A percentile compares a stretch with the other conserved stretches of the same genome.
Evolutionary conservation across 805 yeast species (phyloP).

Genomic region (Allodekkera sacchari): DNA sequence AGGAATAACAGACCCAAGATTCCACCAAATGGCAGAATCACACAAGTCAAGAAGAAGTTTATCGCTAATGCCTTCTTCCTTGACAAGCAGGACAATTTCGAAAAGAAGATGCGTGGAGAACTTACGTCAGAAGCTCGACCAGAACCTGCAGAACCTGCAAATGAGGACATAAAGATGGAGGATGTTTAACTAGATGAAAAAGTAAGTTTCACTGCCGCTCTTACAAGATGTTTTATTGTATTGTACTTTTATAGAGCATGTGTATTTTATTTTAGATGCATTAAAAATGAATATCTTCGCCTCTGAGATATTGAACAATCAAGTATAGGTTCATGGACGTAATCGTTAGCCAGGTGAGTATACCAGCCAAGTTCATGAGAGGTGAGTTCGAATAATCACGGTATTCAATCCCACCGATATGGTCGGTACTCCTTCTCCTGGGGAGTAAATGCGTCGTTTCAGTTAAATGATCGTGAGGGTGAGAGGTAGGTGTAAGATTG

Average conservation of each 20-base stretch:
- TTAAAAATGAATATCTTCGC: slow-evolving; percentile 28
- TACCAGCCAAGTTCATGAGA: slow-evolving; percentile 43
- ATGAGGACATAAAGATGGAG: not conserved
- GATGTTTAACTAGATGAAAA: too few species aligned
- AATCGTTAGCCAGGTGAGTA: slow-evolving; percentile 62
- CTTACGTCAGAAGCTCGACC: not conserved
- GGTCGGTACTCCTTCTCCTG: slow-evolving; percentile 11
- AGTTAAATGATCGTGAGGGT: too few species aligned
- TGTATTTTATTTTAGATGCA: not conserved
- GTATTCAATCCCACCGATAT: slow-evolving; percentile 17
- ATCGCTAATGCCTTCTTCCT: slow-evolving; percentile 48
- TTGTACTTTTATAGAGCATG: not conserved
- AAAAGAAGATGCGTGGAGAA: not conserved
- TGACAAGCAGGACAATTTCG: slow-evolving; percentile 24
- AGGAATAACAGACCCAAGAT: slow-evolving; percentile 68
- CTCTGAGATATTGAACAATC: slow-evolving; percentile 23
- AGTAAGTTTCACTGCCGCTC: too few species aligned
- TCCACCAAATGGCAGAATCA: slow-evolving; percentile 86
- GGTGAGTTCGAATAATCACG: slow-evolving; percentile 57
- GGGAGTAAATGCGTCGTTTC: slow-evolving; percentile 5
- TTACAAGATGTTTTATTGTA: too few species aligned
- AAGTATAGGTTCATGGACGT: slow-evolving; percentile 60
- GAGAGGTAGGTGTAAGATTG: too few species aligned
- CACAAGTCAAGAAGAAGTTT: slow-evolving; percentile 57
- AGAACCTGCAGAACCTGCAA: not conserved